Evolutionary conservation across 1,284 basidiomycete species (phyloP), one percentile per base, ranked within the genome.

Genomic region (Heterobasidion irregulare): DNA sequence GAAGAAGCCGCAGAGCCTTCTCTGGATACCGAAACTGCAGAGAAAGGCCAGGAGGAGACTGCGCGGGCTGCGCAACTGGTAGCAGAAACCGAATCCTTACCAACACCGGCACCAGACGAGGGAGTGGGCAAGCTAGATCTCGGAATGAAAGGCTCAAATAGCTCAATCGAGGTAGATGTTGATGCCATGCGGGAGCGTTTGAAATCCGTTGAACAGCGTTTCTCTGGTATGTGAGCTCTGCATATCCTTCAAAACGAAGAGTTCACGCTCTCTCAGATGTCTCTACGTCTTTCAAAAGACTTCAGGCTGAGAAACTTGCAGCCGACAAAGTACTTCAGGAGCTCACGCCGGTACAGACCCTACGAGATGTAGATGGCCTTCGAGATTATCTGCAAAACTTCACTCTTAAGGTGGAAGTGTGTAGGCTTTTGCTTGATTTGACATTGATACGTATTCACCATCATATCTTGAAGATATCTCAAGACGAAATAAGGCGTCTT

Each of bases 261-360:
- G 16, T 54, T 57, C 35, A 43, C 53, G 43, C 35, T 54, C 13
- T 50, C 50, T 52, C 53, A 91, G 89, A 90, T 65, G 79, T 90
- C 2, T 89, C 89, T 6, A 78, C 75, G 0, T 88, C 89, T 4
- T 89, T 88, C 72, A 86, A 88, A 66, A 74, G 79, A 58, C 70
- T 91, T 19, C 87, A 88, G 59, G 78, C 80, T 0, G 86, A 89
- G 67, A 86, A 84, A 62, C 66, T 72, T 19, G 83, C 83, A 6
- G 85, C 83, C n/a, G 89, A 93, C 64, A 70, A 72, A 34, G 70
- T 92, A 3, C 68, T 96, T 48, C 77, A 73, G n/a, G 89, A 91
- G 58, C 66, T 87, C 6, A 90, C 90, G 0, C 84, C 91, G 0
- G 64, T 93, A 2, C 79, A 86, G 59, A 82, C 80, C 18, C 74